Base-by-base conservation (phyloP, 495 filamentous ascomycete genomes). In the Terfezia claveryi region DNA sequence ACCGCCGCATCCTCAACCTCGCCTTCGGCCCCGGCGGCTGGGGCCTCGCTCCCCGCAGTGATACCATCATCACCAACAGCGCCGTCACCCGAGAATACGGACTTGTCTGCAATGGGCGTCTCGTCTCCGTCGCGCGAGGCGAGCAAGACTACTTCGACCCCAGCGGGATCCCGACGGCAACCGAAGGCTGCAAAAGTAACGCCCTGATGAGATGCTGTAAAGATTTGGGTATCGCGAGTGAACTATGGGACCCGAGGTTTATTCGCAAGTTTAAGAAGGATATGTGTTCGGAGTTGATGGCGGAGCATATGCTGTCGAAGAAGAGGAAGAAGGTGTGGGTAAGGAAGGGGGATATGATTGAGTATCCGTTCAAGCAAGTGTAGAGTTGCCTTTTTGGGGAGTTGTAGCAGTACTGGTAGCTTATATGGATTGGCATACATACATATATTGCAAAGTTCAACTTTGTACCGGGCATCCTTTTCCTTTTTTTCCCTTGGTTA, bases 191-290 rank as follows among this genome's bases (percentile, higher is more conserved):
- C 72, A 92, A 94, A 67, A 94, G 87, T 16, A 98, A 96, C 67
- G 91, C 91, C 17, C 74, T 98, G 54, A 85, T 94, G 74, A 82
- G 91, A 23, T 94, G 87, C 72, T 96, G 92, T 71, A 98, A 98
- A 70, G 91, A 98, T 68, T 74, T 98, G 23, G 91, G 91, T 11
- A 82, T 98, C 55, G 92, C 87, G 3, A 87, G 81, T 60, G 91
- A 98, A 68, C 72, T 98, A 44, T 98, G 91, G 91, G 91, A 98
- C 71, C 91, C 91, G 51, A 73, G 87, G 50, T 98, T 80, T 72
- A 91, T 96, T 56, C 76, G 81, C 61, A 74, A 70, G 56, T 88
- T 75, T 64, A 81, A 78, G 56, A 73, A 73, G 62, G 61, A 66
- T 57, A 63, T 76, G 55, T 72, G 72, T 54, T 76, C 82, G 55